Conservation (phyloP, 345 rosid species). For the Pugionium cornutum region DNA sequence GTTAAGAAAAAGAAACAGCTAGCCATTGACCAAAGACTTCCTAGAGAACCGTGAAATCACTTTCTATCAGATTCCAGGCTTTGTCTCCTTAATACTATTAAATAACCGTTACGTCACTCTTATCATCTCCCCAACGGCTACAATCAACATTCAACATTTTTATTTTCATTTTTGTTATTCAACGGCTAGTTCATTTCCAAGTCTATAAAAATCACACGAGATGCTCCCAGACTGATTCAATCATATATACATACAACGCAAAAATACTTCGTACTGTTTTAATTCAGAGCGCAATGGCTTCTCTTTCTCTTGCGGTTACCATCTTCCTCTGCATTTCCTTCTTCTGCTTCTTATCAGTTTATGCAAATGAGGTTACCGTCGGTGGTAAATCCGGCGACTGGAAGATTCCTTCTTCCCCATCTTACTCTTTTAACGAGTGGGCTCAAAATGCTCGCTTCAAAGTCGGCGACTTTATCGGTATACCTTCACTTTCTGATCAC, state of each 20-base stretch:
- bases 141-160: slow-evolving; percentile 6
- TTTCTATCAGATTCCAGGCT: slow-evolving; percentile 3
- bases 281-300: slow-evolving; percentile 21
- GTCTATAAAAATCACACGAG: slow-evolving; percentile 24
- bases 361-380: slow-evolving; percentile 53
- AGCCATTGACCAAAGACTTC: slow-evolving; percentile 30
- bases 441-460: slow-evolving; percentile 63
- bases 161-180: neutral
- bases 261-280: too few species aligned
- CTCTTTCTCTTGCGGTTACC: slow-evolving; percentile 11
- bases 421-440: slow-evolving; percentile 70
- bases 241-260: neutral
- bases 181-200: slow-evolving; percentile 35
- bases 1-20: slow-evolving; percentile 13
- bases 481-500: neutral
- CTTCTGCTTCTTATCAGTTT: slow-evolving; percentile 1
- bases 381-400: slow-evolving; percentile 64
- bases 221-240: neutral
- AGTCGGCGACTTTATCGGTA: slow-evolving; percentile 69
- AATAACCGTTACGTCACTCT: slow-evolving; percentile 30
- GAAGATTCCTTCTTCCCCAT: slow-evolving; percentile 58
- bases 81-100: slow-evolving; percentile 18
- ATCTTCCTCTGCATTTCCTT: slow-evolving; percentile 20
- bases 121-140: slow-evolving; percentile 30
- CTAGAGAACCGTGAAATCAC: slow-evolving; percentile 16